These are phyloP conservation scores for Alliaria petiolata DNA, from an alignment of 345 rosid species.

Conservation along the genomic window DNA sequence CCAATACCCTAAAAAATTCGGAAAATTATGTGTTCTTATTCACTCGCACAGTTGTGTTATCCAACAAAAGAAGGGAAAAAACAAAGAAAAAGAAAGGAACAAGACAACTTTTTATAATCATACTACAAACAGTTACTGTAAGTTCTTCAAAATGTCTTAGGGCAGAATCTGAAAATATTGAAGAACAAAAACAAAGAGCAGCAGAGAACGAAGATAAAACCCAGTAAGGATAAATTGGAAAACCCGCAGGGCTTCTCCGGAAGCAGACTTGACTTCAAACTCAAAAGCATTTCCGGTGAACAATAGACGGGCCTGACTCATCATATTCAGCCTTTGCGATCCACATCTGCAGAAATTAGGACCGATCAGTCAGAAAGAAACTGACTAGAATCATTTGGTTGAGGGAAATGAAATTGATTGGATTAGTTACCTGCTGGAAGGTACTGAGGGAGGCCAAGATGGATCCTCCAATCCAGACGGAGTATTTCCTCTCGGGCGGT, in stretches of 20 bases:
- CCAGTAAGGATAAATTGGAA: background rate
- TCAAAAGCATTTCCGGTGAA: conserved; percentile 91
- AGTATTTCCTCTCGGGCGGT: conserved; percentile 85
- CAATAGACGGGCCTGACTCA: conserved; percentile 86
- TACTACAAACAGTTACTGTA: conserved; percentile 7
- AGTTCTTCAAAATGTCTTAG: conserved; percentile 1
- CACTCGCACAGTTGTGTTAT: conserved; percentile 5
- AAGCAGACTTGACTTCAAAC: conserved; percentile 19
- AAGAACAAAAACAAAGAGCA: conserved; percentile 6
- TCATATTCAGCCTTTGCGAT: conserved; percentile 87
- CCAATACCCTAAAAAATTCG: background rate
- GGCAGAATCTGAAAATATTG: background rate
- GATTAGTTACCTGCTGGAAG: conserved; percentile 68
- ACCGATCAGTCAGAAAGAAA: background rate
- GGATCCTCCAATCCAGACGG: conserved; percentile 91
- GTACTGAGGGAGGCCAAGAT: conserved; percentile 90
- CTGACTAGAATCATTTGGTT: background rate
- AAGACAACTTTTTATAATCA: conserved; percentile 8
- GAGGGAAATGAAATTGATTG: background rate
- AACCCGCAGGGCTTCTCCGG: conserved; percentile 8
- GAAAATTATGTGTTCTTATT: conserved; percentile 13
- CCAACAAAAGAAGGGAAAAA: background rate
- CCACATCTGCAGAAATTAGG: conserved; percentile 58
- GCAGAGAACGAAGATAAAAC: conserved; percentile 10
- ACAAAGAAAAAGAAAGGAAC: background rate